These are phyloP conservation scores for Jacaranda mimosifolia DNA, from an alignment of 257 asterid genomes.

Conservation along the genomic window DNA sequence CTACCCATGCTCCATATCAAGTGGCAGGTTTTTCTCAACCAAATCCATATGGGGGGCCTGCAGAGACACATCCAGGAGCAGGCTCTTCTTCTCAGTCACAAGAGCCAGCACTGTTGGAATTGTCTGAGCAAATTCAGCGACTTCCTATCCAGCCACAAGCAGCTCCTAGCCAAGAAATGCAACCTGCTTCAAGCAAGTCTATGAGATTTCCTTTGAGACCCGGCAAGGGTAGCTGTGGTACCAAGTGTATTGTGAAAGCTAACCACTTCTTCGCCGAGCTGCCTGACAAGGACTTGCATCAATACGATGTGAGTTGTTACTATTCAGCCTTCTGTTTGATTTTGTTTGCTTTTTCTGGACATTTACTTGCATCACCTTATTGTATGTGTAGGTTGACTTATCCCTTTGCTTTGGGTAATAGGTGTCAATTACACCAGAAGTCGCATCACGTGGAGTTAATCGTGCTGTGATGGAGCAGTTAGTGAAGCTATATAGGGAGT, in stretches of 20 bases:
- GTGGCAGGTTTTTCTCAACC: constrained; percentile 53
- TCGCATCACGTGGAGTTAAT: constrained; percentile 81
- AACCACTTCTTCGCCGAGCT: constrained; percentile 92
- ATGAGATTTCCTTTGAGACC: constrained; percentile 90
- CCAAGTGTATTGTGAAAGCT: constrained; percentile 84
- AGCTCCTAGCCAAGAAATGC: constrained; percentile 55
- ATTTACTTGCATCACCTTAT: background rate
- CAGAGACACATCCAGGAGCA: constrained; percentile 53
- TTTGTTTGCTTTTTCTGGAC: background rate
- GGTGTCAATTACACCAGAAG: constrained; percentile 91
- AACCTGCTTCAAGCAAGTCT: constrained; percentile 87
- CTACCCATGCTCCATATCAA: constrained; percentile 66
- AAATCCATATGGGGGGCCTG: constrained; percentile 49
- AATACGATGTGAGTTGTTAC: constrained; percentile 76
- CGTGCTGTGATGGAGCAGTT: constrained; percentile 92
- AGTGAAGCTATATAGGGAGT: constrained; percentile 69
- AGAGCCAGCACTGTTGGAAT: constrained; percentile 48
- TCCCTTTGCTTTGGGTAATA: constrained; percentile 33
- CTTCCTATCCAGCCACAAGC: constrained; percentile 60
- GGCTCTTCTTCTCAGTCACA: constrained; percentile 62
- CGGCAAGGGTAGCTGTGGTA: constrained; percentile 80
- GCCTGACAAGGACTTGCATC: constrained; percentile 93
- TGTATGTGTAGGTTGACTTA: background rate
- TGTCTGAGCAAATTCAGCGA: constrained; percentile 53
- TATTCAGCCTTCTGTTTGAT: background rate